phyloP scores from a whole-genome alignment of 768 basidiomycete genomes.

The Suillus bovinus region DNA sequence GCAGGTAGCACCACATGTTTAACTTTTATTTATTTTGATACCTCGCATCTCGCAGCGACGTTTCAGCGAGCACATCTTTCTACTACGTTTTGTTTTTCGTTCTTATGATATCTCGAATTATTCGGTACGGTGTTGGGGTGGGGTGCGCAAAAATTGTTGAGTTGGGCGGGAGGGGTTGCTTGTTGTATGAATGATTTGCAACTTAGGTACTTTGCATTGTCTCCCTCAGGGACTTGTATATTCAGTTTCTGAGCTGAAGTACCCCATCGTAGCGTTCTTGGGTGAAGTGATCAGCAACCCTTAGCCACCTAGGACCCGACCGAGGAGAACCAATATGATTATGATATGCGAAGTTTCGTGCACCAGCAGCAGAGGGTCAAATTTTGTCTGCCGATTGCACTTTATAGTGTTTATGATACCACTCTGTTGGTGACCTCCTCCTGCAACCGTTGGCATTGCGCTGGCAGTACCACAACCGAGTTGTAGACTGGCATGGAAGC shows the following conservation, averaged over 20 bases:
- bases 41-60: not conserved
- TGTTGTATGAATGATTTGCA: not conserved
- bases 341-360: not conserved
- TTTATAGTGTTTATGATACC: not conserved
- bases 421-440: not conserved
- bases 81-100: not conserved
- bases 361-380: not conserved
- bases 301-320: not conserved
- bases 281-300: not conserved
- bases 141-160: not conserved
- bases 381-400: not conserved
- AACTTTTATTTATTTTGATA: constrained; percentile 4
- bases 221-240: not conserved
- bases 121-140: not conserved
- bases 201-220: not conserved
- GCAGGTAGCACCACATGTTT: not conserved
- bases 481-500: not conserved
- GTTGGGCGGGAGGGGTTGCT: not conserved
- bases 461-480: not conserved
- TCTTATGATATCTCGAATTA: not conserved
- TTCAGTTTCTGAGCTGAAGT: not conserved
- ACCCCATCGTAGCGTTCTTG: not conserved
- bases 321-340: not conserved
- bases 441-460: not conserved
- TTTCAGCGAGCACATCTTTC: not conserved